A percentile compares a stretch with the other conserved stretches of the same genome.
These are phyloP conservation scores for Lactarius deliciosus DNA, from an alignment of 768 basidiomycete genomes.

Conservation along the genomic window DNA sequence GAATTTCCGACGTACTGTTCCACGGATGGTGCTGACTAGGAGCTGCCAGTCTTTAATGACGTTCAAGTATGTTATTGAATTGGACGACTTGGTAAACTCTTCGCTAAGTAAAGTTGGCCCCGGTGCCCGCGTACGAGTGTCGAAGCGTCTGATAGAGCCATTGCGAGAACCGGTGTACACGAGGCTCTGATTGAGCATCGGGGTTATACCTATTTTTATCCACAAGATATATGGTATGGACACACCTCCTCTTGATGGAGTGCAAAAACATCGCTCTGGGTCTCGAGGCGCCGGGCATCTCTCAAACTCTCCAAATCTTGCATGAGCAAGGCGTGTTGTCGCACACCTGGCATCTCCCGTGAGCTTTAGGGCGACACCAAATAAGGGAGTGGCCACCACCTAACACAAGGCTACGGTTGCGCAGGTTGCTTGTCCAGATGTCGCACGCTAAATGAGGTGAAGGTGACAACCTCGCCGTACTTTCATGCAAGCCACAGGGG, in stretches of 20 bases:
- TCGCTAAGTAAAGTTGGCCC: slow-evolving; percentile 44
- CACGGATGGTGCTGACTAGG: slow-evolving; percentile 57
- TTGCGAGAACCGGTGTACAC: slow-evolving; percentile 44
- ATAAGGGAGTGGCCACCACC: slow-evolving; percentile 41
- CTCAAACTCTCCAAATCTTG: slow-evolving; percentile 46
- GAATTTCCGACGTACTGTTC: slow-evolving; percentile 46
- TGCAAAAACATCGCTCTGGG: slow-evolving; percentile 63
- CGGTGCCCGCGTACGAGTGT: slow-evolving; percentile 37
- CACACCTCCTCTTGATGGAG: slow-evolving; percentile 53
- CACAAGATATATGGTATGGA: background rate
- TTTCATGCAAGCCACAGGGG: slow-evolving; percentile 1
- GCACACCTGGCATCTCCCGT: slow-evolving; percentile 45
- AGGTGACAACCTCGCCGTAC: slow-evolving; percentile 14
- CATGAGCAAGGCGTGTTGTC: slow-evolving; percentile 51
- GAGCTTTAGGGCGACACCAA: slow-evolving; percentile 7
- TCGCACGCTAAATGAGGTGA: slow-evolving; percentile 42
- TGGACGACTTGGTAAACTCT: slow-evolving; percentile 38
- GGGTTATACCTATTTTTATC: background rate
- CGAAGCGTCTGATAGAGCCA: slow-evolving; percentile 57
- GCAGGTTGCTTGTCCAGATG: slow-evolving; percentile 55
- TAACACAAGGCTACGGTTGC: slow-evolving; percentile 48
- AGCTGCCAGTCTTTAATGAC: slow-evolving; percentile 52
- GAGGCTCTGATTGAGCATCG: slow-evolving; percentile 16
- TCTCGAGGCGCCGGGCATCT: slow-evolving; percentile 44
- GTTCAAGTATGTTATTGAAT: slow-evolving; percentile 56